Conservation (phyloP, 768 basidiomycete species). For the Tylopilus sp. region DNA sequence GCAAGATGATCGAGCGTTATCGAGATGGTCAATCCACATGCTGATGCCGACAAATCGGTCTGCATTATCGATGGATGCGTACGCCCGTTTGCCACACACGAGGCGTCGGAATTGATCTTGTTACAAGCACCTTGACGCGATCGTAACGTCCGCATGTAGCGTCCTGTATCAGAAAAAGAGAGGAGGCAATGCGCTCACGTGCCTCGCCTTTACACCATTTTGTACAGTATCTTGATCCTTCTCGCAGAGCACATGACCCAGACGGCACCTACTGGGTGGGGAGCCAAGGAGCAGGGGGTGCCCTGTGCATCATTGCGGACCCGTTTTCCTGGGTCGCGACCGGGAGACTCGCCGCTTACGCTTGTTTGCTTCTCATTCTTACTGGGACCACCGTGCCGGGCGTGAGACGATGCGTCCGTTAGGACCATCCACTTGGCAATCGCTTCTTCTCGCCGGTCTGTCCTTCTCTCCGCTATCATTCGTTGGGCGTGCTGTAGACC, state of each 20-base stretch:
- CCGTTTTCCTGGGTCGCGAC: background rate
- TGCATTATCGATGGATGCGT: conserved; percentile 4
- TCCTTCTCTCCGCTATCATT: background rate
- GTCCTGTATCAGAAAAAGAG: background rate
- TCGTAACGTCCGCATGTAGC: background rate
- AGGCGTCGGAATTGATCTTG: background rate
- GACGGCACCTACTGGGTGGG: background rate
- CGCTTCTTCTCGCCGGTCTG: background rate
- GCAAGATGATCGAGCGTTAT: background rate
- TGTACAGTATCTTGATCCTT: conserved; percentile 1
- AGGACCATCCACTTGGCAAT: background rate
- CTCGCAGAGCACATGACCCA: background rate
- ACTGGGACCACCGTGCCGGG: background rate
- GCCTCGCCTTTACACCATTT: background rate
- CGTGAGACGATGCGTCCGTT: background rate
- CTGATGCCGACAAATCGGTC: background rate
- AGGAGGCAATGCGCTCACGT: background rate
- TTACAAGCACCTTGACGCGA: background rate
- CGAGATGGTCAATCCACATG: background rate
- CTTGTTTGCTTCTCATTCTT: background rate
- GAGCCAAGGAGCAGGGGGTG: background rate
- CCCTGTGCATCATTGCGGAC: background rate
- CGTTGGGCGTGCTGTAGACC: background rate
- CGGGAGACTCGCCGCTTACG: background rate
- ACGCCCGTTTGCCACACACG: background rate